Evolutionary conservation across 1,139 yeast genomes (phyloP).

Genomic region (Lodderomyces oxycetoniae): DNA sequence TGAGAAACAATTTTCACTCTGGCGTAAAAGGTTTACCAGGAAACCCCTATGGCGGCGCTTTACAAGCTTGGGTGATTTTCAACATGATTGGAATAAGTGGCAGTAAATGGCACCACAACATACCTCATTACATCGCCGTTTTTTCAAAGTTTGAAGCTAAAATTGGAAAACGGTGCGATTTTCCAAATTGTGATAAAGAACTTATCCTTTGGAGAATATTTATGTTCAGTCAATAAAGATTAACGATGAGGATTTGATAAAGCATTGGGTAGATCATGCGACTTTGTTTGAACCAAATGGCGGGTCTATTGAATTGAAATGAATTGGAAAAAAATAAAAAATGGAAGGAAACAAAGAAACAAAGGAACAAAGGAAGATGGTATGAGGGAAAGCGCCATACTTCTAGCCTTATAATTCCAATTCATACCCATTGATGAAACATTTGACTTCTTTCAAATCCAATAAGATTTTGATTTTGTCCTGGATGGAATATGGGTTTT

Average conservation of each 20-base stretch:
- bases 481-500: constrained; percentile 11
- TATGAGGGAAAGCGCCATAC: background rate
- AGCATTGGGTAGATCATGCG: constrained; percentile 34
- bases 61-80: constrained; percentile 37
- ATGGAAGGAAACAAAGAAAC: constrained; percentile 19
- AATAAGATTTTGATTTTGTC: constrained; percentile 13
- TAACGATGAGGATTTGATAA: constrained; percentile 23
- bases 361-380: no score
- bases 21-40: constrained; percentile 29
- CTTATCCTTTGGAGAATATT: constrained; percentile 17
- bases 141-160: constrained; percentile 20
- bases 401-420: constrained; percentile 7
- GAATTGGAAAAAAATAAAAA: constrained; percentile 18
- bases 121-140: constrained; percentile 33
- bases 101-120: constrained; percentile 34
- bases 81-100: constrained; percentile 32
- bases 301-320: constrained; percentile 21
- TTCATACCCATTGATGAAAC: constrained; percentile 12
- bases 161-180: constrained; percentile 23
- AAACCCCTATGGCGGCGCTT: constrained; percentile 39
- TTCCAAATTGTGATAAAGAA: constrained; percentile 25
- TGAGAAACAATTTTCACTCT: constrained; percentile 22
- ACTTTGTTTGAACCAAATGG: constrained; percentile 29
- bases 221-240: constrained; percentile 27
- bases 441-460: constrained; percentile 7